Conservation (phyloP, 2,329 filamentous ascomycete genomes). For the Sporothrix mexicana region DNA sequence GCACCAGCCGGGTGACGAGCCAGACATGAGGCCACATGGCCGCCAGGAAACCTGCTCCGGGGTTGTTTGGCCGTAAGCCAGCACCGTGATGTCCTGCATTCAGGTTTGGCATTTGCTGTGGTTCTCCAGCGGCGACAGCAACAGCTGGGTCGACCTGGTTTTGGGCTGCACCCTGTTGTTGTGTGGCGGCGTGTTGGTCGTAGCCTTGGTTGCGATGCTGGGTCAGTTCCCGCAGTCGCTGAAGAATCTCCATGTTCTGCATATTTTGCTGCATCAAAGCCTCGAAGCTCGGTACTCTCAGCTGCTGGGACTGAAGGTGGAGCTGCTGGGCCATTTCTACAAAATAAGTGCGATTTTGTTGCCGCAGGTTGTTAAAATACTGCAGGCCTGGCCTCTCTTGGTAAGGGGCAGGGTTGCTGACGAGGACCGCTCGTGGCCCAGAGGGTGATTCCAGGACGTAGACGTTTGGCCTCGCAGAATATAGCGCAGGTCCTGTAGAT, state of each 20-base stretch:
- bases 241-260: slow-evolving; percentile 29
- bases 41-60: slow-evolving; percentile 48
- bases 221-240: slow-evolving; percentile 37
- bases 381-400: too few relatives aligned
- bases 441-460: slow-evolving; percentile 66
- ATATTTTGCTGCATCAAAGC: slow-evolving; percentile 21
- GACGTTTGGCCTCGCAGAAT: slow-evolving; percentile 52
- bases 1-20: slow-evolving; percentile 62
- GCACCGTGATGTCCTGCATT: not conserved
- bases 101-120: not conserved
- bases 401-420: slow-evolving; percentile 41
- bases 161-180: slow-evolving; percentile 4
- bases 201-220: slow-evolving; percentile 37
- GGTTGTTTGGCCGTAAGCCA: slow-evolving; percentile 49
- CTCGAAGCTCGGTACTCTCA: slow-evolving; percentile 26
- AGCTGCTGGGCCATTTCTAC: slow-evolving; percentile 23
- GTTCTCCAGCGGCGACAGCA: not conserved
- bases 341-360: slow-evolving; percentile 11
- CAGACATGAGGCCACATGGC: slow-evolving; percentile 66
- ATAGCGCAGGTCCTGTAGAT: not conserved
- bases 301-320: slow-evolving; percentile 26
- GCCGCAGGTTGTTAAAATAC: not conserved
- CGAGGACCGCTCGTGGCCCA: slow-evolving; percentile 63
- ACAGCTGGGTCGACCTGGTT: not conserved
- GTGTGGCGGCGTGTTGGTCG: slow-evolving; percentile 16